Conservation (phyloP, 495 filamentous ascomycete species). For the Penicillium taxi region DNA sequence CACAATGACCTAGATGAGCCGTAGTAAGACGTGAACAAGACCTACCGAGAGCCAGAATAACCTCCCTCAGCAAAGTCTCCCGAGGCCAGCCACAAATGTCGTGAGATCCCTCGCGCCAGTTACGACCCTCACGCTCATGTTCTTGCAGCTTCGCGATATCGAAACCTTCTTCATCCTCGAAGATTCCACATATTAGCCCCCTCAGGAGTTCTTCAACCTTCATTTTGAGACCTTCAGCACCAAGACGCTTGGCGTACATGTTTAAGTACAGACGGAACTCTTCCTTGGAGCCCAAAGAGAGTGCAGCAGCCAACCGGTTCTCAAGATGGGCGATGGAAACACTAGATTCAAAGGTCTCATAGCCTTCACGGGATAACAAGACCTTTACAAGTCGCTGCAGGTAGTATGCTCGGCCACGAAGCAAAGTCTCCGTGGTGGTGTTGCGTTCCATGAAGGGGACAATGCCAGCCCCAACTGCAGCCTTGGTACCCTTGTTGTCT, state of each 20-base stretch:
- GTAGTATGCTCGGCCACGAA: slow-evolving; percentile 82
- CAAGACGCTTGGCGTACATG: slow-evolving; percentile 95
- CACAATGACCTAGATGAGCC: background rate
- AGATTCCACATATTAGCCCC: slow-evolving; percentile 65
- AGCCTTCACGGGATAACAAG: slow-evolving; percentile 76
- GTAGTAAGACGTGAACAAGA: slow-evolving; percentile 8
- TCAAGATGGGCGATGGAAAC: slow-evolving; percentile 94
- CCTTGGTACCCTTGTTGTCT: slow-evolving; percentile 40
- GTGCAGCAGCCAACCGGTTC: slow-evolving; percentile 83
- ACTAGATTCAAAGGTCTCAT: slow-evolving; percentile 80
- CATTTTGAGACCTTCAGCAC: slow-evolving; percentile 72
- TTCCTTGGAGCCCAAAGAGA: slow-evolving; percentile 75
- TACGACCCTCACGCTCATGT: slow-evolving; percentile 51
- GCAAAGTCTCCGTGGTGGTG: slow-evolving; percentile 85
- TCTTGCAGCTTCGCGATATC: slow-evolving; percentile 43
- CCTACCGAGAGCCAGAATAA: slow-evolving; percentile 87
- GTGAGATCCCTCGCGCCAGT: slow-evolving; percentile 42
- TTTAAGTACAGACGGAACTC: slow-evolving; percentile 86
- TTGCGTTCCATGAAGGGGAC: slow-evolving; percentile 89
- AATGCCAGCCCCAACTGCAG: slow-evolving; percentile 77
- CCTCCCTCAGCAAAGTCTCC: slow-evolving; percentile 75
- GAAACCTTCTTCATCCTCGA: slow-evolving; percentile 42
- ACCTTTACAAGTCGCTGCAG: slow-evolving; percentile 84
- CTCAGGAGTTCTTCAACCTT: slow-evolving; percentile 91
- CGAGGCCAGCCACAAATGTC: slow-evolving; percentile 81